Evolutionary conservation across 768 basidiomycete genomes (phyloP), one percentile per base, ranked within the genome.

Genomic region (Psilocybe sp.): DNA sequence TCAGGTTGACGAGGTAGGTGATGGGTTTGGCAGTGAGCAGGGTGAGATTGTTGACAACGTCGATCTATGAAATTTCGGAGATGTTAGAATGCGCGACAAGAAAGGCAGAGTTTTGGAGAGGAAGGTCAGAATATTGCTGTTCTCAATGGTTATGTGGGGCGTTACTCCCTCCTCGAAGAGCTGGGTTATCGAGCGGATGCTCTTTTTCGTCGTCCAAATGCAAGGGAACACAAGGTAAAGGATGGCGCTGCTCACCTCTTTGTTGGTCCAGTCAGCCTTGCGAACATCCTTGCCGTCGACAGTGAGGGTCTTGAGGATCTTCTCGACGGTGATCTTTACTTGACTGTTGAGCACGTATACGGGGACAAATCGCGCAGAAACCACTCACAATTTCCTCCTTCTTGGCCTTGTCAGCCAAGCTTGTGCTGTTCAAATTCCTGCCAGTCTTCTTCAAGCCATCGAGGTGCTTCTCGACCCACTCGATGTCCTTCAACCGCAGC

Each of bases 21-120:
- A 98, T 92, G 32, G 96, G 91, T 66, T 98, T 98, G 47, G 97
- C 95, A 14, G 96, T 98, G 47, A 99, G 80, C 19, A 99, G 85
- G 58, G 85, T 80, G 50, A 99, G 84, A 40, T 81, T 69, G 69
- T 97, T 97, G 67, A 97, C 85, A 49, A 92, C 83, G 56, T 95
- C 93, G 56, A 96, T 85, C 92, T 96, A 61, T 16, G 40, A 46
- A 14, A 46, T 41, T 28, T 14, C 34, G 18, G 14, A 11, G 18
- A 37, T 37, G 47, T 50, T 3, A 18, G 35, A 28, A 28, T 28
- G 23, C 23, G 23, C 23, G 23, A 38, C 44, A 56, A 55, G 77
- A 73, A 77, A 76, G 66, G 34, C 35, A 47, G 23, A 52, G 20
- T 34, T 13, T 31, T 53, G 34, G 18, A 23, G 40, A 50, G 37